Evolutionary conservation across 2,329 filamentous ascomycete genomes (phyloP), one percentile per base, ranked within the genome.

Genomic region (Parascedosporium putredinis): DNA sequence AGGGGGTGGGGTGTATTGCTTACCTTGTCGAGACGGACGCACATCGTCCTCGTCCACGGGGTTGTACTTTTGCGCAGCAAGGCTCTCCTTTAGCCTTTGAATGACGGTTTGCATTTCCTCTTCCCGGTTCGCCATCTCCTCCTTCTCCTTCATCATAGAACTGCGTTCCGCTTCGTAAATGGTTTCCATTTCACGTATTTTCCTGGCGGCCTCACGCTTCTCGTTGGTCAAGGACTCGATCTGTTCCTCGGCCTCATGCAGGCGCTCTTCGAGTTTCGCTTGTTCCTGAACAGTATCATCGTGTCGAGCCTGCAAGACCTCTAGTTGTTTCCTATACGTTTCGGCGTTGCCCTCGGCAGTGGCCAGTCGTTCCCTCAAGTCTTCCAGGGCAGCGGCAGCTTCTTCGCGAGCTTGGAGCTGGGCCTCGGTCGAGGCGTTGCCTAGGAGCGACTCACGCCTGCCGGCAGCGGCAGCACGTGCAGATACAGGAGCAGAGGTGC

Each of bases 71-170:
- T 86, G 82, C 67, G 90, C 86, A 47, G 86, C 84, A 58, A 96
- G 72, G 46, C 81, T 85, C 64, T 96, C 90, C 73, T 96, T 97
- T 58, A 98, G 72, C 50, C 91, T 78, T 68, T 95, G 88, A 60
- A 97, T 93, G 50, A 91, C 85, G 51, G 79, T 74, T 66, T 95
- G 88, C 77, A 97, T 83, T 65, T 95, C 89, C 61, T 95, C 89
- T 62, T 96, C 89, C 51, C 84, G 78, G 57, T 84, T 84, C 50
- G 78, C 74, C 67, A 90, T 84, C 58, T 94, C 88, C 56, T 96
- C 90, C 70, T 94, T 93, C 65, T 97, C 91, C 67, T 90, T 88
- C 61, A 88, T 81, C 69, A 91, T 86, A 50, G 87, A 81, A 60
- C 84, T 87, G 55, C 88, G 81, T 68, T 98, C 93, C 42, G 86